phyloP scores from a whole-genome alignment of 176 grass and related monocot genomes.

The Dendrocalamus sinicus region DNA sequence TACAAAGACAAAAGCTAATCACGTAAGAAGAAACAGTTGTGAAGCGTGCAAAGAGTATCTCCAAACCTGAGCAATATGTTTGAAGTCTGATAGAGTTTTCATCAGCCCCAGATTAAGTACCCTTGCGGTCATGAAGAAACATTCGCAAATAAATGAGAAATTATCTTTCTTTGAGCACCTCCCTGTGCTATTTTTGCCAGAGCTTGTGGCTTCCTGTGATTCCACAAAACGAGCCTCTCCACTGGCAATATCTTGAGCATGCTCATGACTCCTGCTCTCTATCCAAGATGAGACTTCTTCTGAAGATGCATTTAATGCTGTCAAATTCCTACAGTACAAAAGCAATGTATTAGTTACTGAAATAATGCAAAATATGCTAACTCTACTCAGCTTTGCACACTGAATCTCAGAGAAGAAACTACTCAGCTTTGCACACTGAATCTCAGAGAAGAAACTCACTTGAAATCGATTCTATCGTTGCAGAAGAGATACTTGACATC shows the following conservation, averaged over 20 bases:
- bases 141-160: constrained; percentile 94
- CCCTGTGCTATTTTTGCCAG: constrained; percentile 54
- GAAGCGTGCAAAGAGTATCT: constrained; percentile 21
- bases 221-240: constrained; percentile 51
- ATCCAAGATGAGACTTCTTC: constrained; percentile 89
- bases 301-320: constrained; percentile 87
- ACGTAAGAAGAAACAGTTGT: constrained; percentile 29
- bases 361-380: constrained; percentile 18
- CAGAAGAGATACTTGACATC: constrained; percentile 83
- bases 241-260: constrained; percentile 58
- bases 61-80: constrained; percentile 87
- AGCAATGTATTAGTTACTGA: constrained; percentile 34
- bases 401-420: constrained; percentile 30
- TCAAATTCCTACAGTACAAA: constrained; percentile 74
- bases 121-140: constrained; percentile 96
- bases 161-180: constrained; percentile 69
- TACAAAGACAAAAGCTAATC: not conserved
- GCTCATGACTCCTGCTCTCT: constrained; percentile 56
- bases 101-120: constrained; percentile 93
- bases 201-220: constrained; percentile 73
- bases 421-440: constrained; percentile 22
- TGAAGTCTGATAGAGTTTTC: constrained; percentile 91
- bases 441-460: constrained; percentile 46
- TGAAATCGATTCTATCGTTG: constrained; percentile 79
- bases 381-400: constrained; percentile 31